Evolutionary conservation across 305 asterid species (phyloP).

Genomic region (Vinca major): DNA sequence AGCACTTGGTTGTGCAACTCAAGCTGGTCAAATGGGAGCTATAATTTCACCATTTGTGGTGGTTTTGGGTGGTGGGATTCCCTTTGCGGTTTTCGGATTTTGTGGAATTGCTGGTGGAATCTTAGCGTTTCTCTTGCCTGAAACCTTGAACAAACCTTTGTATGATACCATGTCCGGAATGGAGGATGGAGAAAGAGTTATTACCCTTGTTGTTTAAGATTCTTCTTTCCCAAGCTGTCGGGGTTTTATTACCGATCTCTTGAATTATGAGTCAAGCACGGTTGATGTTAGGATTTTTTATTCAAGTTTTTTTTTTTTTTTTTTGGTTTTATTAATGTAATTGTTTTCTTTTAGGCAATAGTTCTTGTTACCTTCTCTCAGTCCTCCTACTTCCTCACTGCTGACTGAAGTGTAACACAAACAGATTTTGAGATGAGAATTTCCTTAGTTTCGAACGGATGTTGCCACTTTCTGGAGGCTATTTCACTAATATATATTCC

Average conservation of each 20-base stretch:
- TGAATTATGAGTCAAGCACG: too few species aligned
- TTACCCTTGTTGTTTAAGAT: background rate
- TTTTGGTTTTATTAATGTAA: background rate
- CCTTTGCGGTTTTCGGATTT: constrained; percentile 56
- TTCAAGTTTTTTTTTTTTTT: too few species aligned
- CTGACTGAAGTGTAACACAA: background rate
- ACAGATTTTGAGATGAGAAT: background rate
- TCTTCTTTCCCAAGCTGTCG: too few species aligned
- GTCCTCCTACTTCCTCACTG: background rate
- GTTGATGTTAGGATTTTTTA: too few species aligned
- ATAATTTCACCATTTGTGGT: constrained; percentile 67
- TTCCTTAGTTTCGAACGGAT: background rate
- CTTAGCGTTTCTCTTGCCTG: constrained; percentile 46
- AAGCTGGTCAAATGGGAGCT: constrained; percentile 84
- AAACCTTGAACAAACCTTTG: constrained; percentile 44
- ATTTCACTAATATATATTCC: too few species aligned
- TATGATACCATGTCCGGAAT: constrained; percentile 36
- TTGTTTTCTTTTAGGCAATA: background rate
- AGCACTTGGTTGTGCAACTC: constrained; percentile 69
- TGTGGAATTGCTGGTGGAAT: constrained; percentile 49
- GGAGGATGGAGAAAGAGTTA: constrained; percentile 25
- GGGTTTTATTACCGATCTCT: too few species aligned
- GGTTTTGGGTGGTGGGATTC: constrained; percentile 54
- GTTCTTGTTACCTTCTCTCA: background rate
- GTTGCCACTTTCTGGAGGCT: background rate